These are phyloP conservation scores for Aspergillus affinis DNA, from an alignment of 495 filamentous ascomycete genomes.

Conservation along the genomic window DNA sequence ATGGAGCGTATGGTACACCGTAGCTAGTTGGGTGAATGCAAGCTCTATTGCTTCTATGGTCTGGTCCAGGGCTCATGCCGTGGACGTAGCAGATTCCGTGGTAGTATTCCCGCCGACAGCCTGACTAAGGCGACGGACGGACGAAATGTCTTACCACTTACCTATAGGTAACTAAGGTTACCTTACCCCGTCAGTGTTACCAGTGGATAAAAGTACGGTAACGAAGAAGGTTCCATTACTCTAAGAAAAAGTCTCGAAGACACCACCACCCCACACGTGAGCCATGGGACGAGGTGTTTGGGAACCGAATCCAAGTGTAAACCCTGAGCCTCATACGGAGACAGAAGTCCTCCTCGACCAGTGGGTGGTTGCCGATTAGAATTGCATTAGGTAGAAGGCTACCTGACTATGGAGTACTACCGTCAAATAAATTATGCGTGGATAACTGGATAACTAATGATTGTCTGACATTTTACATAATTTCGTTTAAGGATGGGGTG, in stretches of 20 bases:
- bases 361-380: not conserved
- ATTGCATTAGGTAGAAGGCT: too few relatives aligned
- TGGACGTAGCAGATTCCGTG: not conserved
- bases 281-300: not conserved
- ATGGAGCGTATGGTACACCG: too few relatives aligned
- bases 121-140: not conserved
- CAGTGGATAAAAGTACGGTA: not conserved
- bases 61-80: not conserved
- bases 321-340: not conserved
- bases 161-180: too few relatives aligned
- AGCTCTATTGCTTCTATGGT: too few relatives aligned
- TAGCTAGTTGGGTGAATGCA: too few relatives aligned
- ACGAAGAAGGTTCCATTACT: not conserved
- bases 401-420: too few relatives aligned
- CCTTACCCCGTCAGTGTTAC: too few relatives aligned
- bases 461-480: not conserved
- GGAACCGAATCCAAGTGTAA: not conserved
- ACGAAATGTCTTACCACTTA: too few relatives aligned
- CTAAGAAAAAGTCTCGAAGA: not conserved
- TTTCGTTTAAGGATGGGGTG: not conserved
- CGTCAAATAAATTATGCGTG: not conserved
- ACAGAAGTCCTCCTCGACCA: not conserved
- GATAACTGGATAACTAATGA: not conserved
- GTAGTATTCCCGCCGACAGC: not conserved
- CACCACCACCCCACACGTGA: not conserved